Evolutionary conservation across 257 asterid species (phyloP), one percentile per base, ranked within the genome.

Genomic region (Solanum clarkiae): DNA sequence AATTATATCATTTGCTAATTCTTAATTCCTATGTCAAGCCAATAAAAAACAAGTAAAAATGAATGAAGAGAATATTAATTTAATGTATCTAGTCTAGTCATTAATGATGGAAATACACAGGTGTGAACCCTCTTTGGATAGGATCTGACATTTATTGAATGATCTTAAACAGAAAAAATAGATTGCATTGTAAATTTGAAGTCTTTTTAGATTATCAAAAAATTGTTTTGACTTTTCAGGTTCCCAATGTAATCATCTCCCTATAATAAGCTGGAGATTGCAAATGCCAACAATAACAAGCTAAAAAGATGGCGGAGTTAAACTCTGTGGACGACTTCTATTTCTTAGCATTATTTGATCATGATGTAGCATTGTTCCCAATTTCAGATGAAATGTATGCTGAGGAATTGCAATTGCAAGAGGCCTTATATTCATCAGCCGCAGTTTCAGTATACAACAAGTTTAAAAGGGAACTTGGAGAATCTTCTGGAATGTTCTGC

Each of bases 401-500:
- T 6, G 86, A 84, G 45, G 92, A 81, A 16, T 63, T 90, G 54
- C 91, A 88, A 12, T 4, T 87, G 12, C 92, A 90, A 55, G 90
- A 88, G 53, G 91, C 88, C 11, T 32, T 87, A 22, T 15, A 80
- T 57, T 70, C 86, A 13, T 85, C 84, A 10, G 22, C 62, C 4
- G 12, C 29, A 10, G 7, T 40, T 32, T 47, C 65, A 26, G 56
- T 2, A 74, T 47, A 3, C 59, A 74, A 74, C 47, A 66, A 80
- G 72, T 14, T 9, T 40, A 68, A 29, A 47, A 62, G 32, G 47
- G 80, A 86, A 49, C 7, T 24, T 8, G 85, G 85, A n/a, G 88
- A 89, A 65, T 85, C 86, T 55, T 85, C 87, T 0, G n/a, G n/a
- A 66, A 54, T 16, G 7, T 85, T 68, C 54, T 87, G 89, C 26